Evolutionary conservation across 805 yeast genomes (phyloP), one percentile per base, ranked within the genome.

Genomic region (Saccharomycopsis malanga): DNA sequence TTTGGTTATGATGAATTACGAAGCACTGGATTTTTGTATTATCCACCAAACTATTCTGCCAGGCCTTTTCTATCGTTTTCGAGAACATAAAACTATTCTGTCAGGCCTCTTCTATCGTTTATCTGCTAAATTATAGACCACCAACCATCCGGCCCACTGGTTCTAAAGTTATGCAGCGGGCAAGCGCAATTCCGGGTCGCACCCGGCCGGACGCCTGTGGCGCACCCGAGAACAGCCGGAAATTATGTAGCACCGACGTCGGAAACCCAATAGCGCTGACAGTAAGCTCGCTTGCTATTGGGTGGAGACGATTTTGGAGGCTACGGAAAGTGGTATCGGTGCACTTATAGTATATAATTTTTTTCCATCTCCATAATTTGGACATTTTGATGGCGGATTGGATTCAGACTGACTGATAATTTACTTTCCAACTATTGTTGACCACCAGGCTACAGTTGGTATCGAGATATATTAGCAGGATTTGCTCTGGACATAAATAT

Each of bases 251-350:
- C 12, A 27, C 43, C 43, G 43, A 39, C 22, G 7, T 39, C 43
- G 43, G 43, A n/a, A 6, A n/a, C 43, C 43, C 24, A 34, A 7
- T 7, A 7, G 30, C 30, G 30, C 30, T 27, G 30, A 27, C 30
- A 27, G 30, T 27, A 7, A 27, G 30, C 30, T 27, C 30, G 30
- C 7, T 39, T 39, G 25, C 25, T 22, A 15, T 39, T 29, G n/a
- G 22, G 43, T 34, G 21, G 21, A 10, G 18, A 14, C 10, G 12
- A 34, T 15, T n/a, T 23, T 22, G 43, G 43, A 34, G 30, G 15
- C 15, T 39, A 12, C 41, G 9, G 14, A 20, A 38, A 7, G 9
- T 9, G 9, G 14, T 10, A 15, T 38, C 15, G 25, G 10, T 38
- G n/a, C 14, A 12, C 10, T n/a, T n/a, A 7, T 20, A 10, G 34